Conservation (phyloP, 73 alveolate species). For the Effrenium voratum region DNA sequence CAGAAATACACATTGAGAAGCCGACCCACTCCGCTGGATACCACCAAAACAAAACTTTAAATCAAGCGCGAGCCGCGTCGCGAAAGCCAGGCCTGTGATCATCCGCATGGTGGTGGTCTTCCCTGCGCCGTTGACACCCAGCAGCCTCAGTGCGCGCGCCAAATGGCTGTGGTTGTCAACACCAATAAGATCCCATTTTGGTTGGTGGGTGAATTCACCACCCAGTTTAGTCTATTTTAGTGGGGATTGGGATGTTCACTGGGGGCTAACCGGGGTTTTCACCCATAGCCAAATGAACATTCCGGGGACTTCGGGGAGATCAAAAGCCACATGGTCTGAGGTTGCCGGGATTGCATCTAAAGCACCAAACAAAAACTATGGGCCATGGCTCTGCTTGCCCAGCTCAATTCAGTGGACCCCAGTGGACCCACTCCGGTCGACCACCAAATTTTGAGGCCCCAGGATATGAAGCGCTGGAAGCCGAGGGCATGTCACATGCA, state of each 20-base stretch:
- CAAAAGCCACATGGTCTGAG: neutral
- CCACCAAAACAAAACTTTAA: neutral
- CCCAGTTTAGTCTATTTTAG: neutral
- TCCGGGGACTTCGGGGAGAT: too few relatives aligned
- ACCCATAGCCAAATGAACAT: too few relatives aligned
- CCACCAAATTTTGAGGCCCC: too few relatives aligned
- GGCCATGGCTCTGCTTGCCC: too few relatives aligned
- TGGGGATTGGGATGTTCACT: too few relatives aligned
- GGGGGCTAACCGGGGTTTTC: too few relatives aligned
- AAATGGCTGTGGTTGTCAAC: neutral
- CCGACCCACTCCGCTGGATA: neutral
- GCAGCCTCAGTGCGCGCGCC: constrained; percentile 15
- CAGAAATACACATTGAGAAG: neutral
- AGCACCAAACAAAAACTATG: too few relatives aligned
- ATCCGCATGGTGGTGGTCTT: constrained; percentile 96
- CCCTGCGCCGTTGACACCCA: constrained; percentile 97
- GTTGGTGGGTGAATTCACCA: neutral
- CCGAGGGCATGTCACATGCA: neutral
- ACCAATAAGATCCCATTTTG: neutral
- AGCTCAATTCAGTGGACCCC: too few relatives aligned
- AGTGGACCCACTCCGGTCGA: too few relatives aligned
- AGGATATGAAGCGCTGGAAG: too few relatives aligned
- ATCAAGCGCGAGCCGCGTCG: too few relatives aligned
- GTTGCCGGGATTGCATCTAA: too few relatives aligned
- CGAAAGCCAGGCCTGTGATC: constrained; percentile 92